Conservation (phyloP, 164 flowering plant genomes). For the Santalum album region DNA sequence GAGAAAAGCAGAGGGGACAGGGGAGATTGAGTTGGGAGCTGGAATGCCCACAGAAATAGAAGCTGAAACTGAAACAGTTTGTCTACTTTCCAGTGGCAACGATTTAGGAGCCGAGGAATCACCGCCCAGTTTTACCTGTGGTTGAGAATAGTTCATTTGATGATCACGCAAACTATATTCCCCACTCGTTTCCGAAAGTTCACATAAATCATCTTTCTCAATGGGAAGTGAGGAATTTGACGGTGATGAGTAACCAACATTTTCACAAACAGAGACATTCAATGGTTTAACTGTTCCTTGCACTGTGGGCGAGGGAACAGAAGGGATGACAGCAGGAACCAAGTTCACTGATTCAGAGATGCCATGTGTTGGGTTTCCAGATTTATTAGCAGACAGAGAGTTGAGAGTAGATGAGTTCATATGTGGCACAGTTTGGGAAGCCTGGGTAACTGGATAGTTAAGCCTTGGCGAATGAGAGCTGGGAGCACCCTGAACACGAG, state of each 20-base stretch:
- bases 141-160: constrained; percentile 21
- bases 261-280: constrained; percentile 26
- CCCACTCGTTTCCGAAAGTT: constrained; percentile 15
- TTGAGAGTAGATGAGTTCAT: constrained; percentile 25
- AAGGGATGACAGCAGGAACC: constrained; percentile 18
- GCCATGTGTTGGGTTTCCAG: constrained; percentile 18
- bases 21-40: neutral
- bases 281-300: constrained; percentile 48
- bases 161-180: constrained; percentile 17
- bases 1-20: neutral
- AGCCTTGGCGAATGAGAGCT: constrained; percentile 47
- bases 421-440: constrained; percentile 27
- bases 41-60: neutral
- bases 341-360: constrained; percentile 20
- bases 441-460: constrained; percentile 23
- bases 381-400: constrained; percentile 24
- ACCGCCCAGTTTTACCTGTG: constrained; percentile 18
- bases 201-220: constrained; percentile 34
- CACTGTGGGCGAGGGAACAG: constrained; percentile 18
- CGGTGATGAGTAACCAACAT: constrained; percentile 22
- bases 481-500: constrained; percentile 41
- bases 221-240: too few relatives aligned
- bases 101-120: neutral
- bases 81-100: neutral
- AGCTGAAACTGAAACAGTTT: neutral